These are phyloP conservation scores for Phalaenopsis hybrid DNA, from an alignment of 116 monocot genomes.

Conservation along the genomic window DNA sequence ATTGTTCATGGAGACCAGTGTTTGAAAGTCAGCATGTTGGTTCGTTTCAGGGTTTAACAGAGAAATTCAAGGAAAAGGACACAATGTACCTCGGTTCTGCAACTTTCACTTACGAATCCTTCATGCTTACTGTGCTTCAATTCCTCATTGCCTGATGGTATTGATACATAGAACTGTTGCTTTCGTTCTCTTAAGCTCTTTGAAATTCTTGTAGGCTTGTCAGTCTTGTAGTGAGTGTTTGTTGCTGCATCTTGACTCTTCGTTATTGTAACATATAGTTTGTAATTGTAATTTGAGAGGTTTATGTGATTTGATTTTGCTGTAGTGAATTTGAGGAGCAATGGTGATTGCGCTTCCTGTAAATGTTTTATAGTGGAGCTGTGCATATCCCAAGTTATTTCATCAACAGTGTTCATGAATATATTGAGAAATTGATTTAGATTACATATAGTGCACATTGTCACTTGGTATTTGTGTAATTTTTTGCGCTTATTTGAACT, in stretches of 20 bases:
- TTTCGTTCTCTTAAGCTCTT: too few species aligned
- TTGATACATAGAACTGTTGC: background rate
- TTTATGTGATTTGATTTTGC: too few species aligned
- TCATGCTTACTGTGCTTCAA: slow-evolving; percentile 60
- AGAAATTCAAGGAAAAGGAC: slow-evolving; percentile 77
- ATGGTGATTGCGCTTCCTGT: too few species aligned
- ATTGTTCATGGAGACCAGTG: background rate
- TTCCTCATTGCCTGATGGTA: slow-evolving; percentile 44
- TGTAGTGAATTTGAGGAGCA: too few species aligned
- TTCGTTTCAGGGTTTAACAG: slow-evolving; percentile 57
- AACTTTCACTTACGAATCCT: slow-evolving; percentile 57
- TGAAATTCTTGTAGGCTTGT: too few species aligned
- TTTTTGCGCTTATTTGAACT: too few species aligned
- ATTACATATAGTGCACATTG: too few species aligned
- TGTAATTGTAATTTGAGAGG: background rate
- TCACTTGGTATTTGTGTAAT: too few species aligned
- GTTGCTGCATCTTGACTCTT: background rate
- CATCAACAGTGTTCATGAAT: too few species aligned
- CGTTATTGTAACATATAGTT: background rate
- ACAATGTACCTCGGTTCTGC: slow-evolving; percentile 49
- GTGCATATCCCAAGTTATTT: too few species aligned
- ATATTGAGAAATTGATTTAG: too few species aligned
- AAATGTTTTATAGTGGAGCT: too few species aligned
- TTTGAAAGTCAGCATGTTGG: background rate
- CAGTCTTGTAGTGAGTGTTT: background rate